Base-by-base conservation (phyloP, 495 filamentous ascomycete genomes). In the Pseudevernia furfuracea region DNA sequence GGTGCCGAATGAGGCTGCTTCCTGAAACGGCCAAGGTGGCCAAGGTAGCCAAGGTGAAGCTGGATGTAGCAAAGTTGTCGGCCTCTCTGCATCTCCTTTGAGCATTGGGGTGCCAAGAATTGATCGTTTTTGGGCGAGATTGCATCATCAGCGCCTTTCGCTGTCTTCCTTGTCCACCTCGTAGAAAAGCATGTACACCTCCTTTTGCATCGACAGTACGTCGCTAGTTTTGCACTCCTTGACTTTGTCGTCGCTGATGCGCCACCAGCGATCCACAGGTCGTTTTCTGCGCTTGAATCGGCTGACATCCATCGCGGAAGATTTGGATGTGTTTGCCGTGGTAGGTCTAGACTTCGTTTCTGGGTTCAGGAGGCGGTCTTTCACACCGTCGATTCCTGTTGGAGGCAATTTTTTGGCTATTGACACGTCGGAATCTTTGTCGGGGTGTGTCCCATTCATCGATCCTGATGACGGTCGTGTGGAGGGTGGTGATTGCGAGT, bases 161-260 rank as follows among this genome's bases (percentile, higher is more conserved):
- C 43, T 25, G 2, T 49, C 62, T 32, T 59, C 62, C 32, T 64
- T 64, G 67, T 91, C 89, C 65, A 92, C 74, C 74, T 97, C 93
- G 71, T 99, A 99, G 73, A 99, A 99, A 34, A 99, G 77, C 69
- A 99, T 76, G 73, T 97, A 99, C 0, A 97, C 93, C 74, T 97
- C 94, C 67, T 86, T 87, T 73, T 97, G 91, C 93, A 97, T 96
- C 14, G 83, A 82, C 61, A 99, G 71, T 28, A 99, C 91, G 60
- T 99, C 93, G 58, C 82, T 84, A 4, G 92, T 97, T 74, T 89
- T 94, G 63, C 90, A 87, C 71, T 97, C 93, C 71, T 93, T 96
- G 63, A 97, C 82, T 71, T 97, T 97, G 43, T 97, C 94, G 71
- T 99, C 94, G 46, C 92, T 97, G 57, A 99, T 97, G 19, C 94